Conservation (phyloP, 2,329 filamentous ascomycete genomes). For the Cytospora mali region DNA sequence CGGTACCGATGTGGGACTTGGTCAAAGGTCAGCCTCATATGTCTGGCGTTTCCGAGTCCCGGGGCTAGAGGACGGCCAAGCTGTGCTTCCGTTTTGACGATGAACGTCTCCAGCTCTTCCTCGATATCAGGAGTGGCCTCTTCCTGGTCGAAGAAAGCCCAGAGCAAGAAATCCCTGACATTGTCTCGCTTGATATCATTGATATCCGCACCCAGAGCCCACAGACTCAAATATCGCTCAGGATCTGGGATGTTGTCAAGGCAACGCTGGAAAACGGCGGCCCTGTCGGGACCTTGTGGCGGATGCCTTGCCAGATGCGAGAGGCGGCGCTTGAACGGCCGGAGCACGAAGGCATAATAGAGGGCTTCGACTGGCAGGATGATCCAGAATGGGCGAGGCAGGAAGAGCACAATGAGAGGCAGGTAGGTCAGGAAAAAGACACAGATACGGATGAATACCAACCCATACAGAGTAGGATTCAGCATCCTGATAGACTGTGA, state of each 20-base stretch:
- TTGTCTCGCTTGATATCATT: constrained; percentile 68
- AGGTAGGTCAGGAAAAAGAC: constrained; percentile 38
- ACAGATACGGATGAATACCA: constrained; percentile 48
- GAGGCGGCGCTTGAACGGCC: constrained; percentile 46
- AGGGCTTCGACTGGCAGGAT: constrained; percentile 44
- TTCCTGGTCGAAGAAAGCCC: constrained; percentile 63
- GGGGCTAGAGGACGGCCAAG: constrained; percentile 53
- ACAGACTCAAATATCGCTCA: constrained; percentile 60
- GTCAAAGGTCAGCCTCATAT: constrained; percentile 69
- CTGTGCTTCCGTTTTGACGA: constrained; percentile 56
- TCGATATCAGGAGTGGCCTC: constrained; percentile 36
- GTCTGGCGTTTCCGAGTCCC: constrained; percentile 58
- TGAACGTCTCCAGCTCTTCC: constrained; percentile 48
- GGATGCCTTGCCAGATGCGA: constrained; percentile 45
- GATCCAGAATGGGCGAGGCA: constrained; percentile 31
- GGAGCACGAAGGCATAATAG: constrained; percentile 48
- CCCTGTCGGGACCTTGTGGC: constrained; percentile 48
- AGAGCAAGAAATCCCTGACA: constrained; percentile 65
- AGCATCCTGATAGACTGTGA: constrained; percentile 16
- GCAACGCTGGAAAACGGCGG: constrained; percentile 59
- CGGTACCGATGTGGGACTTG: constrained; percentile 62
- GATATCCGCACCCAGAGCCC: constrained; percentile 65
- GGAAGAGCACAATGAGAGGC: constrained; percentile 15
- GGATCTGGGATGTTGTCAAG: constrained; percentile 56
- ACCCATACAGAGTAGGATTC: constrained; percentile 35